Conservation (phyloP, 176 grass and related monocot species). For the Saccharum spontaneum region DNA sequence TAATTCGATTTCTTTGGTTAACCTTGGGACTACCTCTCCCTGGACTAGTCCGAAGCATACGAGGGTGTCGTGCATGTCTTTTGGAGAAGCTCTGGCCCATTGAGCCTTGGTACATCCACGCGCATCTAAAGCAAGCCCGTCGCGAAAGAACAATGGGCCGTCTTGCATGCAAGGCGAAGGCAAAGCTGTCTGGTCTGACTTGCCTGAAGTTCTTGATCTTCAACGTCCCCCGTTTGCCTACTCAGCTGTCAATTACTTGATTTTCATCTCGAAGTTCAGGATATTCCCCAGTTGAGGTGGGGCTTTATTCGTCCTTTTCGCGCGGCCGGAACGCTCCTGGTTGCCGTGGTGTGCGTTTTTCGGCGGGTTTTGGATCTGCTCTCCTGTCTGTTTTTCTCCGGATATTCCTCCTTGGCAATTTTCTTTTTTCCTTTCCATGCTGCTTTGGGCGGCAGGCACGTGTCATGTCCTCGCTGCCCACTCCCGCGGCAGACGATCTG, state of each 20-base stretch:
- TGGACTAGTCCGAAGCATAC: too few relatives aligned
- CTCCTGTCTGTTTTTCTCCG: background rate
- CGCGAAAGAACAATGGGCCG: background rate
- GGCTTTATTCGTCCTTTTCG: too few relatives aligned
- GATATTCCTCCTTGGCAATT: background rate
- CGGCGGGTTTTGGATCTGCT: background rate
- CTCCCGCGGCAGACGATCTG: too few relatives aligned
- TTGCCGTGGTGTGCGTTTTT: background rate
- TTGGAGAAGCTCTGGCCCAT: background rate
- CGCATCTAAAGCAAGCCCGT: background rate
- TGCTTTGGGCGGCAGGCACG: conserved; percentile 8
- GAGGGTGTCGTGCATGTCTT: too few relatives aligned
- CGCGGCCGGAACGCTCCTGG: background rate
- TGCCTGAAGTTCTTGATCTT: too few relatives aligned
- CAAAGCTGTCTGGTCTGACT: too few relatives aligned
- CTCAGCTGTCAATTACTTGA: too few relatives aligned
- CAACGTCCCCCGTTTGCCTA: too few relatives aligned
- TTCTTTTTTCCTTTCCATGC: background rate
- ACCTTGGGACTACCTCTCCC: too few relatives aligned
- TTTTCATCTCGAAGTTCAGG: too few relatives aligned
- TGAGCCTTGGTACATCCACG: background rate
- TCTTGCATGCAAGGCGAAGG: background rate
- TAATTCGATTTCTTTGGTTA: too few relatives aligned
- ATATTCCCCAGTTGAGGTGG: background rate
- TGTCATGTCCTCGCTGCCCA: background rate